Evolutionary conservation across 1,284 basidiomycete genomes (phyloP).

Genomic region (Ceratorhiza oryzae-sativae): DNA sequence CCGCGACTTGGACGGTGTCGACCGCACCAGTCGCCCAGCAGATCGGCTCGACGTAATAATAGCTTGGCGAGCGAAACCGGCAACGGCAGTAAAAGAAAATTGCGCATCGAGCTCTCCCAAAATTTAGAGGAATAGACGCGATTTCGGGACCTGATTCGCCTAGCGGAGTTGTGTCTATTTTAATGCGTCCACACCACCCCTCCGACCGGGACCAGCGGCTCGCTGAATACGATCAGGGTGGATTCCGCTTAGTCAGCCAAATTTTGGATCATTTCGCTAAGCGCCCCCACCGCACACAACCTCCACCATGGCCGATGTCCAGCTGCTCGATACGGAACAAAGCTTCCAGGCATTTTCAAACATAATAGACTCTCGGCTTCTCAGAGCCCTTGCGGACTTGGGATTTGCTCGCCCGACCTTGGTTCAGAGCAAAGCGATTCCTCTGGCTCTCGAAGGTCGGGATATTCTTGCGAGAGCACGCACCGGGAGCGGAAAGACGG

Average conservation of each 20-base stretch:
- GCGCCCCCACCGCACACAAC: constrained; percentile 2
- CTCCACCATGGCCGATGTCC: constrained; percentile 33
- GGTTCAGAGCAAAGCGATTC: constrained; percentile 82
- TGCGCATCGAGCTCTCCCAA: too few relatives aligned
- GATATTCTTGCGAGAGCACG: constrained; percentile 94
- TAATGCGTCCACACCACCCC: too few relatives aligned
- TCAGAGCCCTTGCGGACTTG: constrained; percentile 80
- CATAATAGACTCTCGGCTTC: constrained; percentile 75
- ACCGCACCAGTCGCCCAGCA: constrained; percentile 3
- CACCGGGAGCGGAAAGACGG: constrained; percentile 97
- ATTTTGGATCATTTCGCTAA: constrained; percentile 10
- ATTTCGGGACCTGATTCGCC: background rate
- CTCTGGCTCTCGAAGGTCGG: constrained; percentile 85
- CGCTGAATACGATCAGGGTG: too few relatives aligned
- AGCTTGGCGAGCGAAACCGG: background rate
- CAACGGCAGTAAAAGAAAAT: too few relatives aligned
- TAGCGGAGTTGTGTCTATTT: background rate
- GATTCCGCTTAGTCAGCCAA: constrained; percentile 32
- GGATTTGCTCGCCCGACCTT: constrained; percentile 84
- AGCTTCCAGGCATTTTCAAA: constrained; percentile 71
- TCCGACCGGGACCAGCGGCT: too few relatives aligned
- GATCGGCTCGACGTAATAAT: background rate
- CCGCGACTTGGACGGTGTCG: background rate
- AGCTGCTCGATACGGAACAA: constrained; percentile 19
- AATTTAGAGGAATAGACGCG: background rate